Evolutionary conservation across 1,284 basidiomycete genomes (phyloP).

Genomic region (Papiliotrema fonsecae): DNA sequence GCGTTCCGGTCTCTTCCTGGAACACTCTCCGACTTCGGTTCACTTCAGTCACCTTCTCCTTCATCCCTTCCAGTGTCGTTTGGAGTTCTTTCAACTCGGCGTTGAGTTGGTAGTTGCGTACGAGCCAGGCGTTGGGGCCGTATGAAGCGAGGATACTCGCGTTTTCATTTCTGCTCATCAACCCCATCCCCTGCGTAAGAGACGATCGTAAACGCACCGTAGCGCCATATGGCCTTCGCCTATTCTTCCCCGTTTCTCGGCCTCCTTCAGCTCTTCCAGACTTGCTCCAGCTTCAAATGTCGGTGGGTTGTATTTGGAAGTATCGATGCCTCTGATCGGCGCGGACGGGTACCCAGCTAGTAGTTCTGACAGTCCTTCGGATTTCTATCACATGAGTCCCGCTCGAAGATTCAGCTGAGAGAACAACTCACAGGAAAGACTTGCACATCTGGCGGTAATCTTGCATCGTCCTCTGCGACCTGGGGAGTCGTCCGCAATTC

Average conservation of each 20-base stretch:
- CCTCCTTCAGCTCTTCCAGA: slow-evolving; percentile 71
- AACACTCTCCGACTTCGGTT: slow-evolving; percentile 80
- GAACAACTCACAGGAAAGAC: slow-evolving; percentile 32
- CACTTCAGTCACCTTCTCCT: slow-evolving; percentile 70
- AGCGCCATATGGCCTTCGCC: slow-evolving; percentile 86
- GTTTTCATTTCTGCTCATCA: slow-evolving; percentile 67
- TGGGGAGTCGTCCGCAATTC: slow-evolving; percentile 36
- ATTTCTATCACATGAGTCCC: slow-evolving; percentile 27
- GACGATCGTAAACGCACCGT: slow-evolving; percentile 52
- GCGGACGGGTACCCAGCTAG: slow-evolving; percentile 60
- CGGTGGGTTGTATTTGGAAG: slow-evolving; percentile 72
- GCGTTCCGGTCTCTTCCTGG: slow-evolving; percentile 43
- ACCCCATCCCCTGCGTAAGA: background rate
- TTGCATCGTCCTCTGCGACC: slow-evolving; percentile 55
- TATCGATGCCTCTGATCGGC: slow-evolving; percentile 65
- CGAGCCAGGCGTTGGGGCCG: slow-evolving; percentile 83
- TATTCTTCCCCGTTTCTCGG: slow-evolving; percentile 72
- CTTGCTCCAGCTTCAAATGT: slow-evolving; percentile 56
- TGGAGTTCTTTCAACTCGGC: slow-evolving; percentile 70
- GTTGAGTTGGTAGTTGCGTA: slow-evolving; percentile 84
- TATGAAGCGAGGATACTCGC: slow-evolving; percentile 77
- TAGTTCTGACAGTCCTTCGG: slow-evolving; percentile 56
- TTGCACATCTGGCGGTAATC: slow-evolving; percentile 63
- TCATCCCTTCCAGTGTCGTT: slow-evolving; percentile 63
- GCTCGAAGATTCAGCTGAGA: background rate